Base-by-base conservation (phyloP, 148 eudicot species). In the Diospyros kaki region DNA sequence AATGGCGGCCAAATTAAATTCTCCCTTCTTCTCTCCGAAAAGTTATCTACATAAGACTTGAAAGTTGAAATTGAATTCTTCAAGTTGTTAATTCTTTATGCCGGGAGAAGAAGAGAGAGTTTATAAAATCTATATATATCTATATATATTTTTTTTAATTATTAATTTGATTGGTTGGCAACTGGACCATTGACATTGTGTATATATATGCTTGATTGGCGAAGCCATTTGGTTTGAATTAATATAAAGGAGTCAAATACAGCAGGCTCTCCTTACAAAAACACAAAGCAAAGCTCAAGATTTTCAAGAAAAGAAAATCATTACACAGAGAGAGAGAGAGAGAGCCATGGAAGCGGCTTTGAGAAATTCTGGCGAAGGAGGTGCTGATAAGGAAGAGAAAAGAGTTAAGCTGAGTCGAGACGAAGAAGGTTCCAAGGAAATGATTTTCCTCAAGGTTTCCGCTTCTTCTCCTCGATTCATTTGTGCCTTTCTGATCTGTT, bases 31-130 rank as follows among this genome's bases (percentile, higher is more conserved):
- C 59, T 79, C 6, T 75, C 76, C 71, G 79, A 76, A 77, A 76
- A 67, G 71, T 82, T 75, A 76, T 76, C 73, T 70, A 18, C 44
- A 55, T 72, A 73, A 66, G 81, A 86, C 86, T 77, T 81, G 73
- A 82, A 77, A 82, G 87, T 84, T 86, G 89, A 86, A 86, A 85
- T 84, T 84, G 83, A 84, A 77, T 77, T 86, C 85, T 79, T 73
- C 85, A 58, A 75, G 79, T 83, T 82, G 73, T 63, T 58, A 55
- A 60, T 56, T 64, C 60, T 62, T 11, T 61, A 69, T 64, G 39
- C 62, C 13, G 4, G 6, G 56, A 62, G 64, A 43, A 45, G 5
- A 9, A 58, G 52, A 48, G 8, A 48, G 8, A 48, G 8, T 4
- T 4, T 48, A 48, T 48, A 4, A 64, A 2, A 58, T 11, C 13